Base-by-base conservation (phyloP, 2,329 filamentous ascomycete genomes). In the Colletotrichum eleusines region DNA sequence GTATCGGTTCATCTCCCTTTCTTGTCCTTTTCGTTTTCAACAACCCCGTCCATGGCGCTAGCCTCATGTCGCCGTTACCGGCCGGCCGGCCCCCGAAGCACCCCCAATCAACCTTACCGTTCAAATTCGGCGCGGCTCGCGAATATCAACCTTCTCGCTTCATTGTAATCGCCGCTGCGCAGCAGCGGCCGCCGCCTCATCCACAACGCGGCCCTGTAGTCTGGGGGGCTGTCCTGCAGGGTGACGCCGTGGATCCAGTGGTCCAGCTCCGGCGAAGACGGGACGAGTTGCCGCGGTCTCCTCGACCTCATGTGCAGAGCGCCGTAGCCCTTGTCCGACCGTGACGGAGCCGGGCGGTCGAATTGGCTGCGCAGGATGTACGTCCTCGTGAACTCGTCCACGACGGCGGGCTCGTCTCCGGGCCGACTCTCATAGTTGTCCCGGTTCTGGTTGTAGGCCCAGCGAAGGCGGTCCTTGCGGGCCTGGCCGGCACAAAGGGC, bases 371-470 rank as follows among this genome's bases (percentile, higher is more conserved):
- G 33, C 53, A 55, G 12, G 12, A 55, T 38, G 11, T 55, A 38
- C 33, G 53, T 40, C 53, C 53, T 55, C n/a, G 33, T 55, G 53
- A 55, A 26, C 53, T 55, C n/a, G 31, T 55, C 53, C 33, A 55
- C 33, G 28, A n/a, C 18, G 51, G 51, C 51, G 9, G 28, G 9
- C 1, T 31, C 31, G 28, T 33, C 51, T 16, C 53, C 53, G 14
- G 53, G 20, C n/a, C 53, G 26, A 12, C 33, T 38, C 33, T 38
- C 12, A 33, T 26, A 38, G 33, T 18, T 55, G 53, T 26, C 9
- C 20, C 53, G 33, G n/a, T 38, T 12, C 6, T 55, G 53, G 11
- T 23, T 40, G 53, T 55, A 40, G 53, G 53, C 33, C 53, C 33
- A 38, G 11, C n/a, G n/a, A 12, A 55, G 33, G 33, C 53, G 33